Evolutionary conservation across 129 eudicot genomes (phyloP).

Genomic region (Centaurea solstitialis): DNA sequence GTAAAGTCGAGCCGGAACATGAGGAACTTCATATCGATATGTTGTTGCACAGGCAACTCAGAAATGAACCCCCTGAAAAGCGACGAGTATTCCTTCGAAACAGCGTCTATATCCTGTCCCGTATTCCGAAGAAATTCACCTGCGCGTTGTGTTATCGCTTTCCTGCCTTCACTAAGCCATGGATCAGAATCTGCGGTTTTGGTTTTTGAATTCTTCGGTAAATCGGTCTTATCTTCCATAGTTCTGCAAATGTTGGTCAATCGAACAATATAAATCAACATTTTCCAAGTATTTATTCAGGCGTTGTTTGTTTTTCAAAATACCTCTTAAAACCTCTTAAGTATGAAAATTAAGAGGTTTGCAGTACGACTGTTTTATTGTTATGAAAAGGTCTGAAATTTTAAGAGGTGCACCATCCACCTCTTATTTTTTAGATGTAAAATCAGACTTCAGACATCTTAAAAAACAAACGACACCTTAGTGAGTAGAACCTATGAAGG

Average conservation of each 20-base stretch:
- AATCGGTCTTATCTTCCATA: constrained; percentile 52
- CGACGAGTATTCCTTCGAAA: constrained; percentile 77
- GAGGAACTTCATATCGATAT: constrained; percentile 88
- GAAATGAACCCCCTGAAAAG: constrained; percentile 83
- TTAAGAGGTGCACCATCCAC: no score
- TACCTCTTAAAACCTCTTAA: no score
- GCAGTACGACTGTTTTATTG: no score
- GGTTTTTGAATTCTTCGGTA: constrained; percentile 37
- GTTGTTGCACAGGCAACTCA: constrained; percentile 87
- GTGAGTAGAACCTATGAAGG: background rate
- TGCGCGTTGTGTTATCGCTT: constrained; percentile 82
- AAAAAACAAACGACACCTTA: background rate
- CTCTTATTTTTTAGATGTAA: no score
- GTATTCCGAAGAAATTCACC: constrained; percentile 70
- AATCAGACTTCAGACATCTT: background rate
- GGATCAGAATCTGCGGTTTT: constrained; percentile 63
- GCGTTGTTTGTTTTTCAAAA: background rate
- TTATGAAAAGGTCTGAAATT: no score
- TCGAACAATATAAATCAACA: constrained; percentile 8
- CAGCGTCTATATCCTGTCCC: constrained; percentile 72
- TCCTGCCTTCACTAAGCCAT: constrained; percentile 90
- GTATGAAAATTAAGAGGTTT: no score
- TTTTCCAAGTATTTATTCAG: background rate
- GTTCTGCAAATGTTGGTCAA: constrained; percentile 47
- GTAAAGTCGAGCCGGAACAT: constrained; percentile 91